Evolutionary conservation across 352 stramenopile genomes (phyloP).

Genomic region (Phytophthora litchii): DNA sequence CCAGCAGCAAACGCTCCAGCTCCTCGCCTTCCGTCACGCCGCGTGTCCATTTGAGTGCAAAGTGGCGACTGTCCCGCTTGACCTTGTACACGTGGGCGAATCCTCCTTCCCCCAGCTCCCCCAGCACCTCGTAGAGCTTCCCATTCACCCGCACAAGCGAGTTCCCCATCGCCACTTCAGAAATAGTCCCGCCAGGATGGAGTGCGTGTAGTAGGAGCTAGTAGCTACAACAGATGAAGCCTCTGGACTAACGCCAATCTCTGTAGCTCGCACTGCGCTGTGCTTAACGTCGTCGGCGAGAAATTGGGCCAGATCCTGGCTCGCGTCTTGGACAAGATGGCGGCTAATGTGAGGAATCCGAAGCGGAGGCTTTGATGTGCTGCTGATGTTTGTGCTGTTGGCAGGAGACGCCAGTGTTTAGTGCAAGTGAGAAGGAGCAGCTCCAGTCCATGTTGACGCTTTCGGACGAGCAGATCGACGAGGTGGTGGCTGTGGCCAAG

Average conservation of each 20-base stretch:
- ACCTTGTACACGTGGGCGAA: conserved; percentile 76
- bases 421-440: conserved; percentile 47
- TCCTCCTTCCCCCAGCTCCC: conserved; percentile 66
- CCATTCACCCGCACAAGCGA: conserved; percentile 63
- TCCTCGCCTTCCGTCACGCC: conserved; percentile 59
- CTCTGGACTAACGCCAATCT: conserved; percentile 5
- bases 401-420: conserved; percentile 46
- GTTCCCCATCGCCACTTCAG: conserved; percentile 59
- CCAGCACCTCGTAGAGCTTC: conserved; percentile 52
- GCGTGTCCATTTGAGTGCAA: conserved; percentile 75
- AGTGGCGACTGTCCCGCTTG: conserved; percentile 35
- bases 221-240: too few species aligned
- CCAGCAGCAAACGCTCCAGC: conserved; percentile 60
- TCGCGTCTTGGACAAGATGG: conserved; percentile 64
- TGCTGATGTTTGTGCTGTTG: not conserved
- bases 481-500: conserved; percentile 33
- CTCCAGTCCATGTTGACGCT: conserved; percentile 53
- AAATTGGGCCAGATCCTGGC: conserved; percentile 57
- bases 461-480: conserved; percentile 46
- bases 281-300: conserved; percentile 57
- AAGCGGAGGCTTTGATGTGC: not conserved
- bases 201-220: too few species aligned
- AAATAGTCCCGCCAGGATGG: conserved; percentile 1
- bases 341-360: conserved; percentile 33
- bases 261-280: conserved; percentile 14